A percentile compares a stretch with the other conserved stretches of the same genome.
Conservation (phyloP, 345 rosid species). For the Sisymbrium altissimum region DNA sequence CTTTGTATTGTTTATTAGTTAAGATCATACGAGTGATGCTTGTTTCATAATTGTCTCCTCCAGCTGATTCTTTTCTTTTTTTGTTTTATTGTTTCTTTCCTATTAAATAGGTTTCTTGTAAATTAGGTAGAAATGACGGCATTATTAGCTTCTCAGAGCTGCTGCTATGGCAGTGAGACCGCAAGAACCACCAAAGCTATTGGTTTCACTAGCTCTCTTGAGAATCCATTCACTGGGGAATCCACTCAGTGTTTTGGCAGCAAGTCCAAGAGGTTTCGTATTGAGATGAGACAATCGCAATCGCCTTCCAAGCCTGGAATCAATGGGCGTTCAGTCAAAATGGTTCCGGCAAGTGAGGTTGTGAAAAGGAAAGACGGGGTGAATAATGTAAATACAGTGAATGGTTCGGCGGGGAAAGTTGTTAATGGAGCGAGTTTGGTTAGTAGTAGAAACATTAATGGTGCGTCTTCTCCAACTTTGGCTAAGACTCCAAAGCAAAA, state of each 20-base stretch:
- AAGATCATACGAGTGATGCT: not conserved
- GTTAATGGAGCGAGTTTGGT: slow-evolving; percentile 59
- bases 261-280: slow-evolving; percentile 39
- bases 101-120: not conserved
- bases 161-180: slow-evolving; percentile 45
- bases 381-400: slow-evolving; percentile 47
- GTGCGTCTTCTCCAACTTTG: slow-evolving; percentile 35
- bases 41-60: not conserved
- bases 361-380: slow-evolving; percentile 42
- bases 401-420: slow-evolving; percentile 50
- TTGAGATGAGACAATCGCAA: slow-evolving; percentile 58
- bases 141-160: slow-evolving; percentile 73
- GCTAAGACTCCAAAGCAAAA: slow-evolving; percentile 43
- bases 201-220: slow-evolving; percentile 53
- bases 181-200: slow-evolving; percentile 46
- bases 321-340: slow-evolving; percentile 62
- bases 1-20: not conserved
- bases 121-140: slow-evolving; percentile 55
- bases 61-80: not conserved
- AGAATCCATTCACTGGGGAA: slow-evolving; percentile 34
- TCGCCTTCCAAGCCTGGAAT: slow-evolving; percentile 46
- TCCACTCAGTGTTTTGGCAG: slow-evolving; percentile 2
- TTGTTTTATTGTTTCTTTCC: not conserved
- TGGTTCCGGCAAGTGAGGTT: slow-evolving; percentile 81
- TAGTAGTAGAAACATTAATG: slow-evolving; percentile 35